Base-by-base conservation (phyloP, 2,329 filamentous ascomycete genomes). In the Grosmannia huntii region DNA sequence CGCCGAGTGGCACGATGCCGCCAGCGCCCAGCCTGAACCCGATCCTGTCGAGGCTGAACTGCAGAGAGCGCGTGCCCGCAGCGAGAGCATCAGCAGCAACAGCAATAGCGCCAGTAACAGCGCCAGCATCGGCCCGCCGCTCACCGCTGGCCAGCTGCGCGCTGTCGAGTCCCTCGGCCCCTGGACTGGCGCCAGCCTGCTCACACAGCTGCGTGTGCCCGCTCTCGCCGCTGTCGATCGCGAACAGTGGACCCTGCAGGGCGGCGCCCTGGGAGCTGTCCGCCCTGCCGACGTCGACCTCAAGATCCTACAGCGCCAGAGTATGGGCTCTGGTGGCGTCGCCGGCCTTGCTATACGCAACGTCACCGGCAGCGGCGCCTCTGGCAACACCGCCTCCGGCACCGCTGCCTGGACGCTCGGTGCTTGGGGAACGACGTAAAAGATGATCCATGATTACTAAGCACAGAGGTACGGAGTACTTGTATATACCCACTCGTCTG, bases 151-250 rank as follows among this genome's bases (percentile, higher is more conserved):
- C 2, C 72, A 76, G 31, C 72, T 90, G 46, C 78, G 87, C 28
- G 84, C 79, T 2, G 72, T 90, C 2, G 83, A 88, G 61, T 84
- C 84, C 0, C 71, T 91, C 1, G 88, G 88, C 0, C 74, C 87
- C 2, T 92, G 87, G 87, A 79, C 81, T 23, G 88, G 88, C 12
- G 87, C 83, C 3, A 90, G 86, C 67, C 67, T 92, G 57, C 72
- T 87, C 21, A 80, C 84, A 3, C 82, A 85, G 63, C 73, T 90
- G 60, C 85, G 85, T 59, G 76, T 89, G 4, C 80, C 82, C 41
- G 83, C 86, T 2, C 77, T 89, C 56, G 84, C 85, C 2, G 80
- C 84, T 33, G 74, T 91, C 23, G 87, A 90, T 62, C 76, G 84
- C 28, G 88, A 92, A 7, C 74, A 81, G 38, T 92, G 88, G 77